Evolutionary conservation across 2,329 filamentous ascomycete species (phyloP).

Genomic region (Septoria linicola): DNA sequence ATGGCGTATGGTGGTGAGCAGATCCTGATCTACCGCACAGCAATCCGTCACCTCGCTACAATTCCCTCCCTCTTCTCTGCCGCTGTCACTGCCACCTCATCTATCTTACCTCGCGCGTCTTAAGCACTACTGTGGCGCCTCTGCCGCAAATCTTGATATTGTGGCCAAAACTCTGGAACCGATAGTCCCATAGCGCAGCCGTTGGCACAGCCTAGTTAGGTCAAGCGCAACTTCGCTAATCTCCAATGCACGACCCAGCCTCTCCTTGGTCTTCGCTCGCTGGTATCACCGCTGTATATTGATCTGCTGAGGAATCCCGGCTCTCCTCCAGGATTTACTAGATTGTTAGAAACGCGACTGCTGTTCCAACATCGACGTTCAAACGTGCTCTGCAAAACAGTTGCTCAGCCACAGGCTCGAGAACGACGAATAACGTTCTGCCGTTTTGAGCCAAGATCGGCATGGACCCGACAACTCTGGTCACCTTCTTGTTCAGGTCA

Average conservation of each 20-base stretch:
- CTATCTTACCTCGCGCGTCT: background rate
- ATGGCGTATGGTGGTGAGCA: background rate
- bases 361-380: background rate
- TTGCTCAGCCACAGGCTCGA: too few relatives aligned
- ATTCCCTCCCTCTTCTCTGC: too few relatives aligned
- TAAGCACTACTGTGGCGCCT: background rate
- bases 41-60: too few relatives aligned
- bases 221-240: background rate
- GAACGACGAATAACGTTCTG: background rate
- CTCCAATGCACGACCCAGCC: background rate
- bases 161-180: background rate
- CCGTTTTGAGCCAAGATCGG: conserved; percentile 11
- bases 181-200: background rate
- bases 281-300: background rate
- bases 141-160: background rate
- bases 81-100: too few relatives aligned
- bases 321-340: background rate
- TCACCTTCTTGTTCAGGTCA: conserved; percentile 41
- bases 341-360: conserved; percentile 3
- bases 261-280: background rate
- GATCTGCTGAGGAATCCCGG: background rate
- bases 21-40: conserved; percentile 3
- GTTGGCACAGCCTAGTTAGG: background rate
- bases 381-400: background rate
- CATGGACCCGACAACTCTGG: conserved; percentile 41